Evolutionary conservation across 1,284 basidiomycete species (phyloP), one percentile per base, ranked within the genome.

Genomic region (Fistulinella cinereoalba): DNA sequence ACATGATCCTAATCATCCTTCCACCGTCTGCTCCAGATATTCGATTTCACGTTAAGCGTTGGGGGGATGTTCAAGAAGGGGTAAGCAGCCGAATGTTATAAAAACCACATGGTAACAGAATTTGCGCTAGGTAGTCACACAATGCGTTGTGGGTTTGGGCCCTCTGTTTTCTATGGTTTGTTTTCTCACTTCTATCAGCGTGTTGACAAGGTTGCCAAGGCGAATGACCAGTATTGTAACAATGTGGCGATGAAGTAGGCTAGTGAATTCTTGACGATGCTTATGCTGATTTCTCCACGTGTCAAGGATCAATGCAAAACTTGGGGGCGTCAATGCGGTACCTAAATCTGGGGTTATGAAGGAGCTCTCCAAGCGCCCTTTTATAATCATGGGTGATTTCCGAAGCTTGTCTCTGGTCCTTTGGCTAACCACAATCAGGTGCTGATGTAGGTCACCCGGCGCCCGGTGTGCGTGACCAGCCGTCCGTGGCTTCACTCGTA

Each of bases 401-500:
- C 9, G 13, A 5, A 15, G 21, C n/a, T 21, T 23, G 22, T n/a
- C n/a, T n/a, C n/a, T n/a, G n/a, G n/a, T n/a, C n/a, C n/a, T n/a
- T n/a, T n/a, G n/a, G 21, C 5, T 15, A 18, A 50, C 16, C 10
- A 7, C 31, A 43, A 37, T 23, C 31, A 64, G 62, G 62, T n/a
- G 66, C 62, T 29, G 62, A 68, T 51, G 65, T 65, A 0, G 64
- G 66, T 13, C 62, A 65, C 15, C 66, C 62, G 0, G 50, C 58
- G 12, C 66, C 66, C 13, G 62, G 62, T 2, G 25, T 65, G 3
- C 1, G 44, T 1, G 64, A 66, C 23, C 65, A 68, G 11, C 73
- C 71, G 1, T 75, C 72, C 0, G 63, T 73, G 19, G 65, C 70
- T 1, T 53, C 66, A 0, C 50, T 73, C 0, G 72, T 74, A 2